Base-by-base conservation (phyloP, 305 asterid species). In the Andrographis paniculata region DNA sequence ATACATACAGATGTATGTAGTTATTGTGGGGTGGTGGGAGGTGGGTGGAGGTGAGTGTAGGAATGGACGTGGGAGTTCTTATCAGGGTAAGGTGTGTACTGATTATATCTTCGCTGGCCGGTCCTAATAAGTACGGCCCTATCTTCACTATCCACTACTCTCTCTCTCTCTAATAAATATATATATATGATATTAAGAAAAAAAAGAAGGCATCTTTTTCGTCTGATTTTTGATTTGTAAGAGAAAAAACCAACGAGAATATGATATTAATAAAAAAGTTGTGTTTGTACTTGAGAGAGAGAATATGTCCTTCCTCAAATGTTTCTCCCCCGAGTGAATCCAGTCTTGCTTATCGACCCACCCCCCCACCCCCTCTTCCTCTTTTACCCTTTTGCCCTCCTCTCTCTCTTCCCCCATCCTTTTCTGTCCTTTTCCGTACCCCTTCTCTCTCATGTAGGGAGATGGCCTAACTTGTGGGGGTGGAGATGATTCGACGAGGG, bases 381-480 rank as follows among this genome's bases (percentile, higher is more conserved):
- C 4, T 12, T 41, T 55, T 37, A 74, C 86, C 51, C 44, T 55
- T 40, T 9, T 64, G 13, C 78, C 88, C 87, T 60, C 70, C 17
- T 56, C 65, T 68, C 17, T 56, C 65, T 19, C 19, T 49, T 33
- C 36, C 53, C 15, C 21, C 14, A 15, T 38, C 28, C 5, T 60
- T 61, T 65, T 61, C 67, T 53, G 86, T 80, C 84, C 87, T 80
- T 72, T 54, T 40, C 82, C 78, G 91, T 86, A 82, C 92, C 76
- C 73, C 20, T 12, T 0, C 47, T 9, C 28, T 20, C 0, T 11
- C 0, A 4, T 24, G 30, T n/a, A n/a, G n/a, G n/a, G n/a, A n/a
- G n/a, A n/a, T n/a, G n/a, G n/a, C 52, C 53, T 17, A 14, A 51
- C 15, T 45, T 21, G n/a, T n/a, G n/a, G n/a, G n/a, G n/a, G n/a